These are phyloP conservation scores for Vigna angularis DNA, from an alignment of 306 rosid genomes.

Conservation along the genomic window DNA sequence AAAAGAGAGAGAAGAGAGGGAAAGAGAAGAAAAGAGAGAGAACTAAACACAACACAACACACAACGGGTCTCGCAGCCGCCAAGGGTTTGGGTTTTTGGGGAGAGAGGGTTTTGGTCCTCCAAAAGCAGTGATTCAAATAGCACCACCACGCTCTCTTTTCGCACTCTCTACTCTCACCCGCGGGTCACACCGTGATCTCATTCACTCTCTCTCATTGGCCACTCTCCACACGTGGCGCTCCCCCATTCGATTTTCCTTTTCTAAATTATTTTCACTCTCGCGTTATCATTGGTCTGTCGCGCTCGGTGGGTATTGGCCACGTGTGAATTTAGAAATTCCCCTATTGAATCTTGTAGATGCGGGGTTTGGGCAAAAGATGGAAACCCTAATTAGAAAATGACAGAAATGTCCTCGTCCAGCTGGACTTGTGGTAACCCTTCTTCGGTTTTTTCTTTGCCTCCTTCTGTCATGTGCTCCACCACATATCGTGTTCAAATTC, in stretches of 20 bases:
- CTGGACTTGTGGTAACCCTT: slow-evolving; percentile 36
- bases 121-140: slow-evolving; percentile 98
- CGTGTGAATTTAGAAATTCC: neutral
- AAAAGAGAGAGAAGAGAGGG: neutral
- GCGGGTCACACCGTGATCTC: slow-evolving; percentile 56
- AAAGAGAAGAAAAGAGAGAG: slow-evolving; percentile 10
- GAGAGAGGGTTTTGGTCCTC: slow-evolving; percentile 84
- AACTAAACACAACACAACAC: neutral
- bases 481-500: slow-evolving; percentile 24
- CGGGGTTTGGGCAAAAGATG: slow-evolving; percentile 43
- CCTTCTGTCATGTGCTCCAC: slow-evolving; percentile 39
- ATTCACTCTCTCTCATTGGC: slow-evolving; percentile 23
- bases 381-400: slow-evolving; percentile 80
- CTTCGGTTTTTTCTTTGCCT: slow-evolving; percentile 37
- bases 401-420: slow-evolving; percentile 61
- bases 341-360: slow-evolving; percentile 44
- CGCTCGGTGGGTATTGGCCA: neutral
- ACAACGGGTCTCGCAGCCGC: slow-evolving; percentile 93
- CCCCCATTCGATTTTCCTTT: fast-evolving
- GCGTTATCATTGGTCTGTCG: slow-evolving; percentile 47
- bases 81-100: slow-evolving; percentile 95
- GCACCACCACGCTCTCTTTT: slow-evolving; percentile 71
- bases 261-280: neutral
- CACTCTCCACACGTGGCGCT: slow-evolving; percentile 31
- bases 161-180: slow-evolving; percentile 46